These are phyloP conservation scores for Strobilomyces echinocephalus DNA, from an alignment of 768 basidiomycete genomes.

Conservation along the genomic window DNA sequence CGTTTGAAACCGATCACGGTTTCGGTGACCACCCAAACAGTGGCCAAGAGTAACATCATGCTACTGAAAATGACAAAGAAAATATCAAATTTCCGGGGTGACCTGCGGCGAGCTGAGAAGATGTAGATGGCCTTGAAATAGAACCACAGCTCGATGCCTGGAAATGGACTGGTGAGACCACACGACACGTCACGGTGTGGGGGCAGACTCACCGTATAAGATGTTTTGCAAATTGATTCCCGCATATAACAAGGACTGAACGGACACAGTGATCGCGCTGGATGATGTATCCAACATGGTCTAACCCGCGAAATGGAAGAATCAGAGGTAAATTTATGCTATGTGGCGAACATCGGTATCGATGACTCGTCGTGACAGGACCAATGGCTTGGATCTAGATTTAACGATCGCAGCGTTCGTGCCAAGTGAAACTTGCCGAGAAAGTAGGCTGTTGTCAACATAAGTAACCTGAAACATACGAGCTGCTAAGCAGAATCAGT, in stretches of 20 bases:
- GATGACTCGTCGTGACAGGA: no score
- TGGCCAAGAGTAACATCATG: background rate
- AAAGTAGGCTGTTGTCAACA: no score
- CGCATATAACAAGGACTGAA: background rate
- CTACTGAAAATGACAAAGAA: constrained; percentile 18
- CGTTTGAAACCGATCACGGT: background rate
- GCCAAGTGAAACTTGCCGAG: no score
- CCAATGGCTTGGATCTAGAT: no score
- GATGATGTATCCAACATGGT: background rate
- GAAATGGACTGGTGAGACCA: background rate
- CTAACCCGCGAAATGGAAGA: no score
- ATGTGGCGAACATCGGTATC: no score
- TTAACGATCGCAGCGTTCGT: no score
- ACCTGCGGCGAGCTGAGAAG: background rate
- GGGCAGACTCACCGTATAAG: background rate
- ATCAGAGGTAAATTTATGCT: no score
- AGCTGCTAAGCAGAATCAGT: no score
- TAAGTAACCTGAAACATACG: no score
- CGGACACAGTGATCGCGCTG: background rate
- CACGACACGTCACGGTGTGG: background rate
- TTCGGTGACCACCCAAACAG: background rate
- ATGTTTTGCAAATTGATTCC: background rate
- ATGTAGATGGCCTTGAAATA: constrained; percentile 16
- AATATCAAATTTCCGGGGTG: background rate
- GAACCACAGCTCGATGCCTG: constrained; percentile 11